A percentile compares a stretch with the other conserved stretches of the same genome.
phyloP scores from a whole-genome alignment of 371 early-diverging fungal genomes.

The Lichtheimia ornata region DNA sequence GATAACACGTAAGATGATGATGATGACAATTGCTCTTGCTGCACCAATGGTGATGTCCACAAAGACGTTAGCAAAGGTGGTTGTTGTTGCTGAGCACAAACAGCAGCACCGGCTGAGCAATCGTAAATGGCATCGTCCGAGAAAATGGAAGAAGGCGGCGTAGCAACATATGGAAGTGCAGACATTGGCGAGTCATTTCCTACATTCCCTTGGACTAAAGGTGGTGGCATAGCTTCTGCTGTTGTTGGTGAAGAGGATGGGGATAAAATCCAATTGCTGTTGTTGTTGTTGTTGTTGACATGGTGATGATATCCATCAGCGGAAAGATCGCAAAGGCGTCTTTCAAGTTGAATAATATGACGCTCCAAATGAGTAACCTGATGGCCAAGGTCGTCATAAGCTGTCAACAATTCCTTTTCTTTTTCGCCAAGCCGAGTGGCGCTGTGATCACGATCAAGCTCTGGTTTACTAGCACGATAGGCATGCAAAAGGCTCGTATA shows the following conservation, averaged over 20 bases:
- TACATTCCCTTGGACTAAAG: not conserved
- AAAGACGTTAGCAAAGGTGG: no score
- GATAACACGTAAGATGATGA: no score
- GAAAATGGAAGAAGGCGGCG: constrained; percentile 1
- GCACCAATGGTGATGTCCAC: no score
- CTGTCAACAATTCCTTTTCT: constrained; percentile 50
- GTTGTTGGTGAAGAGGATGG: not conserved
- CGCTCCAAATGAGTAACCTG: constrained; percentile 44
- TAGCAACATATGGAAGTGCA: constrained; percentile 2
- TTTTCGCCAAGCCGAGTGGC: constrained; percentile 39
- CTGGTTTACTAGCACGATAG: constrained; percentile 27
- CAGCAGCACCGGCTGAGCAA: no score
- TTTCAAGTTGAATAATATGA: constrained; percentile 36
- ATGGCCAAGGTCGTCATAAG: constrained; percentile 46
- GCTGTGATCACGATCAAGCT: constrained; percentile 27
- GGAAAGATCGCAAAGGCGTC: constrained; percentile 14
- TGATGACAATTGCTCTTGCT: no score
- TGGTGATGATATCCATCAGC: not conserved
- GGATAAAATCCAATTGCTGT: not conserved
- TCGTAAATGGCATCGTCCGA: no score
- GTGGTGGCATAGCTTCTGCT: not conserved
- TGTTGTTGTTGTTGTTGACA: no score
- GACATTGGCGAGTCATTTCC: constrained; percentile 4
- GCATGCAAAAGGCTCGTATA: constrained; percentile 43
- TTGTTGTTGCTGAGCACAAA: no score